A percentile compares a stretch with the other conserved stretches of the same genome.
Conservation (phyloP, 352 stramenopile genomes). For the Hyaloperonospora arabidopsidis region DNA sequence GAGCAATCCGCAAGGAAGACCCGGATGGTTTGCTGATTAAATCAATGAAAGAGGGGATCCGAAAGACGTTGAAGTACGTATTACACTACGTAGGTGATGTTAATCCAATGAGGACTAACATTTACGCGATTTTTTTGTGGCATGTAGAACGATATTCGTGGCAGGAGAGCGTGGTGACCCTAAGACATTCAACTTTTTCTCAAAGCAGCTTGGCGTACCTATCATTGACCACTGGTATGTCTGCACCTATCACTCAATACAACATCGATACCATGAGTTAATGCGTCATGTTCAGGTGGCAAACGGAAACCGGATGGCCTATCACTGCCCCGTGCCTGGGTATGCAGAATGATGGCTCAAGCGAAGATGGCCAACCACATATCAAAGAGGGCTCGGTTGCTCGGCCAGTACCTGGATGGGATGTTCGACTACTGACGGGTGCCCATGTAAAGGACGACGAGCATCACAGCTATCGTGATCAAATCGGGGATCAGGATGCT, state of each 20-base stretch:
- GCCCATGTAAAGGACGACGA: conserved; percentile 36
- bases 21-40: conserved; percentile 49
- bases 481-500: conserved; percentile 44
- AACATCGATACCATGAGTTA: background rate
- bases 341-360: conserved; percentile 48
- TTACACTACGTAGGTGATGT: background rate
- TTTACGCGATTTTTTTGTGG: background rate
- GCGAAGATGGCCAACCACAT: conserved; percentile 31
- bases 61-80: conserved; percentile 52
- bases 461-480: conserved; percentile 41
- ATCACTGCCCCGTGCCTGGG: conserved; percentile 62
- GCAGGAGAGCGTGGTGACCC: conserved; percentile 84
- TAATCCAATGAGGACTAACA: background rate
- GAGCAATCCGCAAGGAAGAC: conserved; percentile 85
- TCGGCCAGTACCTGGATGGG: conserved; percentile 71
- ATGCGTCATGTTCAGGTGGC: conserved; percentile 45
- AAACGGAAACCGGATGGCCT: conserved; percentile 87
- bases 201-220: conserved; percentile 43
- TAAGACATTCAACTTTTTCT: conserved; percentile 81
- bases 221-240: conserved; percentile 78
- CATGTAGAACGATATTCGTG: conserved; percentile 64
- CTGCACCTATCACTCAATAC: background rate
- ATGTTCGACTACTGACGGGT: conserved; percentile 66
- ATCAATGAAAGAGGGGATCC: conserved; percentile 34
- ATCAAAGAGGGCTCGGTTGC: conserved; percentile 61